Percentiles rank a stretch among this genome's conserved stretches.
These are phyloP conservation scores for Pseudotsuga menziesii DNA, from an alignment of 75 land plant genomes.

Conservation along the genomic window DNA sequence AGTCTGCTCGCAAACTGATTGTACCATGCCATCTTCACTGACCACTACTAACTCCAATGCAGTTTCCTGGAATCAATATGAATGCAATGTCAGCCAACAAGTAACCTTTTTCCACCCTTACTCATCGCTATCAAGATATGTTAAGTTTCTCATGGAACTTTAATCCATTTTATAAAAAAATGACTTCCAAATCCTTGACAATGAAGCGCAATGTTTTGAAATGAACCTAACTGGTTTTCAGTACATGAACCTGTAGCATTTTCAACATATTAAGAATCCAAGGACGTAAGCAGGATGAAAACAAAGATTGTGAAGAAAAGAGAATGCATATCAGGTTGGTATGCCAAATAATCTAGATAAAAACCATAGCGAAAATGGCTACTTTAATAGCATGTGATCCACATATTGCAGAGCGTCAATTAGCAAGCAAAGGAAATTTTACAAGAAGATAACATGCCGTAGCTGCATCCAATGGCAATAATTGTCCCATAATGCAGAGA, in stretches of 20 bases:
- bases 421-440: too few relatives aligned
- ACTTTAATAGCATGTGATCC: too few relatives aligned
- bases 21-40: constrained; percentile 81
- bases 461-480: too few relatives aligned
- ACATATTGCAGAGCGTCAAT: too few relatives aligned
- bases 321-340: too few relatives aligned
- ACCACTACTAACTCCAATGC: constrained; percentile 77
- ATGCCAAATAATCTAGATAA: too few relatives aligned
- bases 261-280: neutral
- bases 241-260: neutral
- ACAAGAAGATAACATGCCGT: too few relatives aligned
- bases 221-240: neutral
- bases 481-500: too few relatives aligned
- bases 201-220: neutral
- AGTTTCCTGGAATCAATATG: constrained; percentile 63
- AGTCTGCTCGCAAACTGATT: constrained; percentile 87
- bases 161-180: neutral
- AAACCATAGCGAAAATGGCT: too few relatives aligned
- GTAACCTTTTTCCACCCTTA: neutral
- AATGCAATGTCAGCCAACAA: neutral
- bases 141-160: neutral
- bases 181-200: constrained; percentile 1
- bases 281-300: too few relatives aligned
- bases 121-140: neutral
- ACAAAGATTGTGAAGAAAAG: too few relatives aligned